These are phyloP conservation scores for Pseudocercospora ulei DNA, from an alignment of 2,329 filamentous ascomycete genomes.

Conservation along the genomic window DNA sequence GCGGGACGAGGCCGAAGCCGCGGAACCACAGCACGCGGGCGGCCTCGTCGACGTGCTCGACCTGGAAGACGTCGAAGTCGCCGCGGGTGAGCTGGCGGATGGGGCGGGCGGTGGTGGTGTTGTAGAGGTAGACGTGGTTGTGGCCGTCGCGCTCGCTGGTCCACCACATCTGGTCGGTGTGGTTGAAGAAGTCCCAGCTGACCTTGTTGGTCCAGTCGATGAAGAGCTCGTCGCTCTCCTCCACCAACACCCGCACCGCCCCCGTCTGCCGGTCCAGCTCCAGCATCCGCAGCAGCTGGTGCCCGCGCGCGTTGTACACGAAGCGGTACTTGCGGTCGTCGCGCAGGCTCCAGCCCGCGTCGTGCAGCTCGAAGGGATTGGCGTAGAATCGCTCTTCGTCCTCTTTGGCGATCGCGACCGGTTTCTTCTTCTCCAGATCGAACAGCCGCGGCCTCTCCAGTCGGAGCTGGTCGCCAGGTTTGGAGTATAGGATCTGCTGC, in stretches of 20 bases:
- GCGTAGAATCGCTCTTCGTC: not conserved
- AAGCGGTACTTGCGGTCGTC: conserved; percentile 11
- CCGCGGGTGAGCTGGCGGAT: conserved; percentile 8
- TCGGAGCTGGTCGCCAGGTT: conserved; percentile 6
- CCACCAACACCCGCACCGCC: conserved; percentile 4
- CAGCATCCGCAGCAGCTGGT: conserved; percentile 1
- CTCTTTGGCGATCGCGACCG: conserved; percentile 5
- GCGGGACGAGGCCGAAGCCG: conserved; percentile 4
- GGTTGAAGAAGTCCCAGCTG: conserved; percentile 9
- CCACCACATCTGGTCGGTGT: conserved; percentile 10
- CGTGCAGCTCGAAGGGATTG: not conserved
- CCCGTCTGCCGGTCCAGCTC: conserved; percentile 7
- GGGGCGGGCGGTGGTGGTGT: conserved; percentile 1
- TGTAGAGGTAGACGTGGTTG: conserved; percentile 10
- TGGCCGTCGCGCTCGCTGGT: conserved; percentile 10
- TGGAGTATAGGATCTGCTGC: not conserved
- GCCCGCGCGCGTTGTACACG: conserved; percentile 5
- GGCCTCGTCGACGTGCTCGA: conserved; percentile 2
- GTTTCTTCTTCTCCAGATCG: conserved; percentile 11
- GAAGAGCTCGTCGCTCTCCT: conserved; percentile 7
- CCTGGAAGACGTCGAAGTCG: conserved; percentile 6
- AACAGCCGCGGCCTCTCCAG: conserved; percentile 6
- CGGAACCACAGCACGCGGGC: conserved; percentile 1
- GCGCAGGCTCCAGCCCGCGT: conserved; percentile 2
- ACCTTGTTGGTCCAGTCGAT: conserved; percentile 8